Percentiles rank a stretch among this genome's conserved stretches.
phyloP scores from a whole-genome alignment of 169 alveolate species.

The Plasmodium relictum region DNA sequence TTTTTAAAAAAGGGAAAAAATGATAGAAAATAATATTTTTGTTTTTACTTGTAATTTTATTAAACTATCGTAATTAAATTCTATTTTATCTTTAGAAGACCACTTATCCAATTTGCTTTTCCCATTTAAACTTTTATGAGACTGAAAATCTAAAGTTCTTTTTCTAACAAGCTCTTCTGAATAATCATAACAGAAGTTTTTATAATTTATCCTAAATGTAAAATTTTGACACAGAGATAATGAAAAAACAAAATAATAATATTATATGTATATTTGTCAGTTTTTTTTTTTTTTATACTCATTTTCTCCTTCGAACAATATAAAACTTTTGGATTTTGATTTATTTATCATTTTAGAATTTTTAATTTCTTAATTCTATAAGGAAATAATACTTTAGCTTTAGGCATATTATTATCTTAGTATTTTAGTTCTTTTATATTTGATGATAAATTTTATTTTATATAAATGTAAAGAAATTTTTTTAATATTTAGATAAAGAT shows the following conservation, averaged over 20 bases:
- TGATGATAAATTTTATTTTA: too few relatives aligned
- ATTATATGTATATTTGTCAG: not conserved
- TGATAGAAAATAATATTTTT: not conserved
- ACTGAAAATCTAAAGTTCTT: not conserved
- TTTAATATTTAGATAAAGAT: too few relatives aligned
- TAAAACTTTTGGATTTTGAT: not conserved
- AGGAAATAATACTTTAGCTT: too few relatives aligned
- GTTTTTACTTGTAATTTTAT: not conserved
- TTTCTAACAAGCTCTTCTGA: conserved; percentile 1
- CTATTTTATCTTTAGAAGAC: not conserved
- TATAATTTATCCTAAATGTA: conserved; percentile 11
- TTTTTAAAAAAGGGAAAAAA: not conserved
- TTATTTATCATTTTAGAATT: conserved; percentile 8
- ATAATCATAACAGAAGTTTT: conserved; percentile 39
- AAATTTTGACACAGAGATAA: not conserved
- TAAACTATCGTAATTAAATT: conserved; percentile 14
- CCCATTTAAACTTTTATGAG: conserved; percentile 1
- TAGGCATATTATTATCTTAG: too few relatives aligned
- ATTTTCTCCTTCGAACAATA: conserved; percentile 70
- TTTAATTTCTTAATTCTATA: too few relatives aligned
- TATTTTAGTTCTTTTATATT: too few relatives aligned
- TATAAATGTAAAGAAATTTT: too few relatives aligned
- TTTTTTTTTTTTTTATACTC: conserved; percentile 23
- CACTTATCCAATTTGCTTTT: conserved; percentile 1
- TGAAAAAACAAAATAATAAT: not conserved